Percentiles rank a stretch among this genome's conserved stretches.
Conservation (phyloP, 345 rosid species). For the Durio zibethinus region DNA sequence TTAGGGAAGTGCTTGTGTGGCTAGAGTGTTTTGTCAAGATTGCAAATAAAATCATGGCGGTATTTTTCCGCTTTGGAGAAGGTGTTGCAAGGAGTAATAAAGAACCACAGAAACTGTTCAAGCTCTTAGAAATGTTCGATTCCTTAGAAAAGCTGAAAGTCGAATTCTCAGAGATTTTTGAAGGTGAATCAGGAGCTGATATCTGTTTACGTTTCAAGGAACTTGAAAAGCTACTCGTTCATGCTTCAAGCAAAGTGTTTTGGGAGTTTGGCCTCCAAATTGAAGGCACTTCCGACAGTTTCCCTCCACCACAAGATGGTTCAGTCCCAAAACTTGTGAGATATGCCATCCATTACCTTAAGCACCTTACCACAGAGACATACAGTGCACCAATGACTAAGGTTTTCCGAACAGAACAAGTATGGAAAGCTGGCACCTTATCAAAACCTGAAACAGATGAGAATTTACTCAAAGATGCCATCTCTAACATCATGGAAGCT, state of each 20-base stretch:
- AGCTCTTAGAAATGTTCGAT: conserved; percentile 61
- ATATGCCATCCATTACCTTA: conserved; percentile 61
- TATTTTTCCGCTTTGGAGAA: conserved; percentile 65
- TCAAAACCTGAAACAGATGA: conserved; percentile 49
- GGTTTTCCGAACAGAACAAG: conserved; percentile 54
- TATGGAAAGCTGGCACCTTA: conserved; percentile 50
- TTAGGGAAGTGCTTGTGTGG: conserved; percentile 51
- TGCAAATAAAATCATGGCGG: conserved; percentile 66
- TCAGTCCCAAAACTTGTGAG: conserved; percentile 59
- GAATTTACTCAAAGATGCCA: conserved; percentile 45
- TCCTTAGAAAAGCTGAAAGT: conserved; percentile 48
- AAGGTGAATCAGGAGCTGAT: conserved; percentile 61
- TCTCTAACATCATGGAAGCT: conserved; percentile 54
- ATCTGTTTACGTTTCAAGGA: conserved; percentile 54
- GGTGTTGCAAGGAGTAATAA: conserved; percentile 60
- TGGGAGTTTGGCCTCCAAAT: conserved; percentile 67
- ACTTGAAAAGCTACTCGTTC: conserved; percentile 53
- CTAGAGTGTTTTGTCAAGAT: conserved; percentile 58
- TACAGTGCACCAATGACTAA: conserved; percentile 49
- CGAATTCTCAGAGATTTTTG: conserved; percentile 43
- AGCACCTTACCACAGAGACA: conserved; percentile 41
- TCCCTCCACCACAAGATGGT: conserved; percentile 50
- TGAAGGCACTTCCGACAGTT: conserved; percentile 58
- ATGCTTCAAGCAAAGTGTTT: conserved; percentile 54
- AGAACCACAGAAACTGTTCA: conserved; percentile 67